These are phyloP conservation scores for Nyssa sinensis DNA, from an alignment of 148 eudicot genomes.

Conservation along the genomic window DNA sequence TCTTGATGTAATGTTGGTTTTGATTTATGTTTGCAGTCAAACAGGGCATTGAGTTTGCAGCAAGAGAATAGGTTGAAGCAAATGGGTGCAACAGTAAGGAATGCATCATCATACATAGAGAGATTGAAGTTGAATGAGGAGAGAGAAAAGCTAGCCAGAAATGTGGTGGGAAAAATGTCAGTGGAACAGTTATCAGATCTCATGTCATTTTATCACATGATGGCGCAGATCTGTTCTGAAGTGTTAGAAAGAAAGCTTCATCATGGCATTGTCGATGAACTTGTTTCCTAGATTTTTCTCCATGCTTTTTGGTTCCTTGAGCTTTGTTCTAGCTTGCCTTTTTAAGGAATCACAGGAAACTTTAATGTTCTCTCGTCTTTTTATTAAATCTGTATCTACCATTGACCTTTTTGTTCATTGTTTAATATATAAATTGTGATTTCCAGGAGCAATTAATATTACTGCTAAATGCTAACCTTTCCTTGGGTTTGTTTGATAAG, in stretches of 20 bases:
- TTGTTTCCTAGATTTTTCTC: slow-evolving; percentile 11
- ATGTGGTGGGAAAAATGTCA: slow-evolving; percentile 62
- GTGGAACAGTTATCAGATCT: slow-evolving; percentile 59
- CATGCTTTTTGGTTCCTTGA: not conserved
- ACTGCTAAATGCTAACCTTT: too few species aligned
- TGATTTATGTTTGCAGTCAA: slow-evolving; percentile 35
- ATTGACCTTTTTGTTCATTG: not conserved
- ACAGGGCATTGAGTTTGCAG: slow-evolving; percentile 55
- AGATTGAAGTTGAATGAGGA: slow-evolving; percentile 49
- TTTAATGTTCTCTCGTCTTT: not conserved
- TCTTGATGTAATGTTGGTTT: too few species aligned
- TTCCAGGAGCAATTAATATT: too few species aligned
- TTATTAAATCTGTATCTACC: not conserved
- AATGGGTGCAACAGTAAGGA: slow-evolving; percentile 80
- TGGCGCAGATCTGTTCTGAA: slow-evolving; percentile 65
- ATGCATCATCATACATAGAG: slow-evolving; percentile 47
- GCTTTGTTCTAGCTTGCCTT: not conserved
- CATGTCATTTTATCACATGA: slow-evolving; percentile 59
- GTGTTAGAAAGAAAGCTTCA: slow-evolving; percentile 57
- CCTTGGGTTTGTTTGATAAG: too few species aligned
- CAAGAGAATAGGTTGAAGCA: slow-evolving; percentile 57
- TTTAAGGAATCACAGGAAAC: slow-evolving; percentile 17
- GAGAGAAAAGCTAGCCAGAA: slow-evolving; percentile 51
- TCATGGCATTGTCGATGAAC: slow-evolving; percentile 32
- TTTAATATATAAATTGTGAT: not conserved